Evolutionary conservation across 2,329 filamentous ascomycete species (phyloP), one percentile per base, ranked within the genome.

Genomic region (Alternaria consortialis): DNA sequence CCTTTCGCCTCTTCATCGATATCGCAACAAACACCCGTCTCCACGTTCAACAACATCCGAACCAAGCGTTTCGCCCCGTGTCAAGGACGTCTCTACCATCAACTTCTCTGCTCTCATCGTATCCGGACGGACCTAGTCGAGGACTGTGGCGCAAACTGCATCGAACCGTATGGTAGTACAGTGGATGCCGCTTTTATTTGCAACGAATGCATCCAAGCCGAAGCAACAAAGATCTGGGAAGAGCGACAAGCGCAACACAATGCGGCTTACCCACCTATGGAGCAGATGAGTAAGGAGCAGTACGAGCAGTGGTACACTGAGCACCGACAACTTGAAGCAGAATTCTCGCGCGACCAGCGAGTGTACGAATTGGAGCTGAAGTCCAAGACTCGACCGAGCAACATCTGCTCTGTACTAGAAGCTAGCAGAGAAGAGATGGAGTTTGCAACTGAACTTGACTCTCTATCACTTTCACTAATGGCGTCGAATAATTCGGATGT

Each of bases 71-170:
- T 76, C 48, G 68, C 69, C 27, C 70, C 74, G 20, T 78, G 76
- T 52, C 72, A 74, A 54, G 74, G 74, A 11, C 74, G 74, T 7
- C 69, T 77, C 7, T 77, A 77, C 37, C 76, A 78, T 43, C 75
- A 77, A 53, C 72, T 78, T 5, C 56, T 70, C 7, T 77, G 76
- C 52, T 75, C 74, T 17, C 76, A 78, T 62, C 71, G 73, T 6
- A 69, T 78, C 40, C 73, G 76, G 17, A 78, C 76, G 3, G 74
- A 77, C 55, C 44, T 77, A 0, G 74, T 77, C 6, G 75, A 78
- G 54, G 73, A 77, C 23, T 77, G 76, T 50, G 75, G 74, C 25
- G 53, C 60, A 40, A 78, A 77, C 55, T 78, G 76, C 34, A 62
- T 77, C 13, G 75, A 78, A 25, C 72, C 75, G 1, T 65, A 68